Conservation (phyloP, 2,329 filamentous ascomycete species). For the Beauveria caledonica region DNA sequence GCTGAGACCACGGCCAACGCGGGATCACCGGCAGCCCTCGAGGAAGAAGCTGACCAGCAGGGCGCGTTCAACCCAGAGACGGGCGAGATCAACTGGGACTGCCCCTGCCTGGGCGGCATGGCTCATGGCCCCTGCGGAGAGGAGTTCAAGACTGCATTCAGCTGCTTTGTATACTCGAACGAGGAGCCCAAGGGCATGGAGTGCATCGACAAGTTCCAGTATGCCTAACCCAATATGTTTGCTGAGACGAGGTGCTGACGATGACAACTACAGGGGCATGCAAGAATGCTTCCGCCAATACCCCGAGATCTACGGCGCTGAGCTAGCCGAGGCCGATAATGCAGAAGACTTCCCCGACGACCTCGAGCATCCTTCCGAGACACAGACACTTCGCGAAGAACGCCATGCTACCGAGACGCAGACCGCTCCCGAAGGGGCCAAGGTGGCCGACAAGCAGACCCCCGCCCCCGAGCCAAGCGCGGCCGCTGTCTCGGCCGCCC, state of each 20-base stretch:
- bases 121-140: constrained; percentile 91
- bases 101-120: constrained; percentile 95
- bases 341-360: constrained; percentile 22
- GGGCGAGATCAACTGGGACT: constrained; percentile 99
- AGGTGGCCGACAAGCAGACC: constrained; percentile 3
- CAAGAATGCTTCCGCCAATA: constrained; percentile 92
- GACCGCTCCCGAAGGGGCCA: background rate
- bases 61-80: constrained; percentile 98
- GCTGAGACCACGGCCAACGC: constrained; percentile 15
- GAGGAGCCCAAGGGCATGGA: constrained; percentile 97
- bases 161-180: constrained; percentile 93
- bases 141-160: constrained; percentile 91
- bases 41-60: constrained; percentile 77
- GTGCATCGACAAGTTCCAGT: constrained; percentile 97
- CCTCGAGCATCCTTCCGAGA: background rate
- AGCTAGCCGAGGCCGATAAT: constrained; percentile 68
- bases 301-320: constrained; percentile 86
- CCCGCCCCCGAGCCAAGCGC: background rate
- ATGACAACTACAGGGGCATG: constrained; percentile 62
- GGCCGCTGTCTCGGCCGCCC: background rate
- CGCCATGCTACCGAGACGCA: constrained; percentile 2
- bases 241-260: constrained; percentile 18
- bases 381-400: background rate
- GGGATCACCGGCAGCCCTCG: constrained; percentile 46
- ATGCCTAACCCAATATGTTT: constrained; percentile 28